Percentiles rank a stretch among this genome's conserved stretches.
These are phyloP conservation scores for Adenanthera pavonina DNA, from an alignment of 306 rosid species.

Conservation along the genomic window DNA sequence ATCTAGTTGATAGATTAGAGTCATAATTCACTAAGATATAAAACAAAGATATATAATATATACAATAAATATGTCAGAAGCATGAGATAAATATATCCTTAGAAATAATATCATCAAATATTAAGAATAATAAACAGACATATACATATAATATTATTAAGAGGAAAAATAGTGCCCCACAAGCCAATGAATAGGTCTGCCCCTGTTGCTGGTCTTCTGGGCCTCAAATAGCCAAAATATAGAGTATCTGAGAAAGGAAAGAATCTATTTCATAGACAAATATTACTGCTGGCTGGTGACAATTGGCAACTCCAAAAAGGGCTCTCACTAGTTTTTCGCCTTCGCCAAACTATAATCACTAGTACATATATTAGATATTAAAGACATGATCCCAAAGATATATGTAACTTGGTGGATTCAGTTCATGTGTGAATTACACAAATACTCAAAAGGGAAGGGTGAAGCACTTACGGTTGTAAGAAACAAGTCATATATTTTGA, in stretches of 20 bases:
- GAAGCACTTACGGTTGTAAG: conserved; percentile 31
- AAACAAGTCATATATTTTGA: conserved; percentile 24
- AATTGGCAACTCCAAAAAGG: conserved; percentile 94
- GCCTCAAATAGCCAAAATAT: conserved; percentile 32
- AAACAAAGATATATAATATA: no score
- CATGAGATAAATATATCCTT: no score
- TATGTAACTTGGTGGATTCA: conserved; percentile 3
- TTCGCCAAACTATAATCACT: conserved; percentile 83
- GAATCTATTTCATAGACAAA: conserved; percentile 99
- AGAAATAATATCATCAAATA: no score
- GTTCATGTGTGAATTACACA: conserved; percentile 3
- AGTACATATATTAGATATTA: conserved; percentile 28
- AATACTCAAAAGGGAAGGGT: conserved; percentile 2
- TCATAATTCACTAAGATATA: no score
- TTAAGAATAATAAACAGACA: no score
- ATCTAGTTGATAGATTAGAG: no score
- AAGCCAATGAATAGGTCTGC: no score
- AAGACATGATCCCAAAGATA: conserved; percentile 24
- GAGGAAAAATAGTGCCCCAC: no score
- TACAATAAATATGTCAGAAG: no score
- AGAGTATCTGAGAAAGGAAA: conserved; percentile 88
- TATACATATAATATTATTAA: no score
- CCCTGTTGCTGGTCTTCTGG: background rate
- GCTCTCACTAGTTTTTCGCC: conserved; percentile 98
- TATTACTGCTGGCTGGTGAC: conserved; percentile 98